Evolutionary conservation across 2,329 filamentous ascomycete genomes (phyloP).

Genomic region (Neonectria punicea): DNA sequence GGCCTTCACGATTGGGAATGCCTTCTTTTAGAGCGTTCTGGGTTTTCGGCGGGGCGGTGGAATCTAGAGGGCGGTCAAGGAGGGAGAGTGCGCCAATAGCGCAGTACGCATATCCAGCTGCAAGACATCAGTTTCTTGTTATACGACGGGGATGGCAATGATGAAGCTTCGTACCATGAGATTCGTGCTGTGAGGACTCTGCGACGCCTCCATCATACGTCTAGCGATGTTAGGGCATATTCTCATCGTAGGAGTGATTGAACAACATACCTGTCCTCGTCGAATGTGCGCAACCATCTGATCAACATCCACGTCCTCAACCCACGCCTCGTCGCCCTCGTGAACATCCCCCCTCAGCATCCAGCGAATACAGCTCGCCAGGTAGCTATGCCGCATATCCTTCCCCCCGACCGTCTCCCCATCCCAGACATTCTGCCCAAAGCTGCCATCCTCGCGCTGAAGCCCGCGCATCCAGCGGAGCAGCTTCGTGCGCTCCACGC

Average conservation of each 20-base stretch:
- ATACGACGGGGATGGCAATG: not conserved
- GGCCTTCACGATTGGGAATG: conserved; percentile 44
- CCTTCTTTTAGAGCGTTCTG: conserved; percentile 49
- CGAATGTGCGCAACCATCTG: conserved; percentile 77
- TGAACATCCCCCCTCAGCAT: conserved; percentile 74
- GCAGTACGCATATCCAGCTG: conserved; percentile 92
- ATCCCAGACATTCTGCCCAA: conserved; percentile 80
- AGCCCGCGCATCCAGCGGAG: conserved; percentile 79
- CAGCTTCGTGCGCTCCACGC: conserved; percentile 74
- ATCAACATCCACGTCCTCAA: conserved; percentile 80
- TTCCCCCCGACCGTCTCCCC: conserved; percentile 76
- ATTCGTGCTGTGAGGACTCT: conserved; percentile 81
- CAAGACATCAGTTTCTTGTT: conserved; percentile 21
- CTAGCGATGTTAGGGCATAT: conserved; percentile 52
- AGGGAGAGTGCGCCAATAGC: conserved; percentile 82
- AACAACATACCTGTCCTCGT: conserved; percentile 60
- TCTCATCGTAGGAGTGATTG: not conserved
- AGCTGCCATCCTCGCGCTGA: conserved; percentile 88
- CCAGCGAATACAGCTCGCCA: conserved; percentile 84
- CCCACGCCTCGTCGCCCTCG: conserved; percentile 62
- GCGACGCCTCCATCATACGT: conserved; percentile 88
- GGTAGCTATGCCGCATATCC: conserved; percentile 90
- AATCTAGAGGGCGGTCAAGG: conserved; percentile 69
- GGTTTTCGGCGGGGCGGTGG: conserved; percentile 19
- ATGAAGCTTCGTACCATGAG: conserved; percentile 70